Evolutionary conservation across 1,139 yeast genomes (phyloP).

Genomic region (Groenewaldozyma sp.): DNA sequence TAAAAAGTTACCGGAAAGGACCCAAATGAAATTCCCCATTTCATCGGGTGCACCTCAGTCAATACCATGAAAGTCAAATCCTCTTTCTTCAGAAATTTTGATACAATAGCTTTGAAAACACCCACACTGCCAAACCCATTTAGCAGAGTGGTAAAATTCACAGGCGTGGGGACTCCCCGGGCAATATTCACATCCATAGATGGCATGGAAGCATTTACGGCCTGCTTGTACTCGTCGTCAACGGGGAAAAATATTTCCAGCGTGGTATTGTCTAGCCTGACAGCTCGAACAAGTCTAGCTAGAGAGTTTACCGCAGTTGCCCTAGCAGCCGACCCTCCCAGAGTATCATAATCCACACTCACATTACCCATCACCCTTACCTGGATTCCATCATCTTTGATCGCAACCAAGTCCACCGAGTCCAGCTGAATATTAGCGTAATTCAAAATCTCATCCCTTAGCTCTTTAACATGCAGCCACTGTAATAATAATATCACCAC

Average conservation of each 20-base stretch:
- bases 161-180: conserved; percentile 14
- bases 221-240: conserved; percentile 6
- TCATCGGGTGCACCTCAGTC: conserved; percentile 13
- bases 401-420: neutral
- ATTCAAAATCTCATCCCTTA: neutral
- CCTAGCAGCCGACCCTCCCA: conserved; percentile 3
- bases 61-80: conserved; percentile 15
- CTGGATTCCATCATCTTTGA: neutral
- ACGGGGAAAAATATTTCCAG: conserved; percentile 14
- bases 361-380: neutral
- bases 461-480: neutral
- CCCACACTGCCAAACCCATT: conserved; percentile 20
- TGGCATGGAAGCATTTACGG: conserved; percentile 20
- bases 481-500: neutral
- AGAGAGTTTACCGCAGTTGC: conserved; percentile 7
- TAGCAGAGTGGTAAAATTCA: conserved; percentile 18
- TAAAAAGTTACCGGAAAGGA: conserved; percentile 15
- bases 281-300: conserved; percentile 11
- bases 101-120: conserved; percentile 16
- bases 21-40: conserved; percentile 17
- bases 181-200: conserved; percentile 14
- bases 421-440: neutral
- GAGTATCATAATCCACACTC: neutral
- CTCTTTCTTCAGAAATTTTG: conserved; percentile 14
- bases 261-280: conserved; percentile 12